Conservation (phyloP, 225 moss, liverwort and hornwort genomes). For the Takakia lepidozioides region DNA sequence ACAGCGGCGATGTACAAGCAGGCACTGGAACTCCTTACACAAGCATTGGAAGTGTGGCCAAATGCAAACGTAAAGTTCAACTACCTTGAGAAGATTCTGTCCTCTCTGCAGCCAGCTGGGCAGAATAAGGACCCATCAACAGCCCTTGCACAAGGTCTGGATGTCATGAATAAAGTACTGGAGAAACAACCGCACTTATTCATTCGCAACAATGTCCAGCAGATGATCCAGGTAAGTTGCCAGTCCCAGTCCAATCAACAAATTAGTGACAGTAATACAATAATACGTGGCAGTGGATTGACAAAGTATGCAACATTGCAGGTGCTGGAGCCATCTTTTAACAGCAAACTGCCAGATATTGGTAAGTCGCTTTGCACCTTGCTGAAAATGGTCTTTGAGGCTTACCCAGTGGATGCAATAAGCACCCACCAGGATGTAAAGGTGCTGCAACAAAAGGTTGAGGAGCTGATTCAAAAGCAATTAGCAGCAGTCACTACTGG, state of each 20-base stretch:
- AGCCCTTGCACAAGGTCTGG: slow-evolving; percentile 90
- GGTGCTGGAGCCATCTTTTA: slow-evolving; percentile 75
- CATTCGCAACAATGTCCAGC: slow-evolving; percentile 93
- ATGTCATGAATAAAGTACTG: slow-evolving; percentile 91
- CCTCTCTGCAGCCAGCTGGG: slow-evolving; percentile 60
- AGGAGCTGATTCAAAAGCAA: slow-evolving; percentile 91
- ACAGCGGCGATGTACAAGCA: slow-evolving; percentile 88
- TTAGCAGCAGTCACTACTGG: slow-evolving; percentile 69
- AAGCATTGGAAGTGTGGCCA: slow-evolving; percentile 96
- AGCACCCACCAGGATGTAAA: slow-evolving; percentile 78
- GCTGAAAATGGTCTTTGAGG: slow-evolving; percentile 93
- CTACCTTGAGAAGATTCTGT: slow-evolving; percentile 88
- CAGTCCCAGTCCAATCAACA: slow-evolving; percentile 73
- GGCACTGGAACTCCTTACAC: slow-evolving; percentile 83
- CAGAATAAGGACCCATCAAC: slow-evolving; percentile 93
- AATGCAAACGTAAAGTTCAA: slow-evolving; percentile 99
- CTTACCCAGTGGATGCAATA: slow-evolving; percentile 72
- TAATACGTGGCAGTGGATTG: no score
- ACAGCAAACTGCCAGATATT: slow-evolving; percentile 73
- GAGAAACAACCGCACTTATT: slow-evolving; percentile 96
- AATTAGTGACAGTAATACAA: no score
- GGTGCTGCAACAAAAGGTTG: slow-evolving; percentile 83
- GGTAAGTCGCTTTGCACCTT: slow-evolving; percentile 84
- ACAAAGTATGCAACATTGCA: no score
- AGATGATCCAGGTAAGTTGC: slow-evolving; percentile 85